Percentiles rank a stretch among this genome's conserved stretches.
Conservation (phyloP, 2,329 filamentous ascomycete genomes). For the Hymenoscyphus albidus region DNA sequence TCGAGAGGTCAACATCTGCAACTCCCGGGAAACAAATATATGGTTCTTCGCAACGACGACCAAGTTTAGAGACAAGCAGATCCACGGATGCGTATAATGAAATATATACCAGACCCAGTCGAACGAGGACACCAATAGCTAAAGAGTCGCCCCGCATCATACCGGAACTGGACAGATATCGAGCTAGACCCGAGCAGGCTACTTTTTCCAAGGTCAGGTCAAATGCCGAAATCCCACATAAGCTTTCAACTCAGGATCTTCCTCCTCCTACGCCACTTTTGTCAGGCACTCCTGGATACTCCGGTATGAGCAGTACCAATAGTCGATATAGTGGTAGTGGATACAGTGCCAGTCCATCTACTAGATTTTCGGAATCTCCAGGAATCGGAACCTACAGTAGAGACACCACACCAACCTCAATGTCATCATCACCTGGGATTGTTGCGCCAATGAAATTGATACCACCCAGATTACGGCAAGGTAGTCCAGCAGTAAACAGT, state of each 20-base stretch:
- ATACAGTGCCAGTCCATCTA: conserved; percentile 69
- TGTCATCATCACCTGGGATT: conserved; percentile 67
- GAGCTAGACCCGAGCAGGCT: conserved; percentile 42
- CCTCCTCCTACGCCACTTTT: conserved; percentile 66
- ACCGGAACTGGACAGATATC: conserved; percentile 60
- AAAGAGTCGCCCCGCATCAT: conserved; percentile 39
- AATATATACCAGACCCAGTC: conserved; percentile 38
- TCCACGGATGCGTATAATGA: conserved; percentile 36
- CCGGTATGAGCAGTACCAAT: conserved; percentile 42
- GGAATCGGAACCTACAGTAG: conserved; percentile 68
- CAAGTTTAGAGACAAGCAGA: conserved; percentile 25
- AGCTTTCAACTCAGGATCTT: conserved; percentile 59
- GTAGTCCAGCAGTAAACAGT: conserved; percentile 49
- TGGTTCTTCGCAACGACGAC: conserved; percentile 18
- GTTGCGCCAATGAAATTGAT: conserved; percentile 41
- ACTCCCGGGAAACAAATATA: conserved; percentile 22
- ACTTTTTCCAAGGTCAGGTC: conserved; percentile 32
- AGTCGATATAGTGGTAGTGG: conserved; percentile 42
- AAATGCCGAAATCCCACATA: conserved; percentile 48
- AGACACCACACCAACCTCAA: conserved; percentile 74
- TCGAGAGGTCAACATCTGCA: conserved; percentile 24
- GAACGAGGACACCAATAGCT: conserved; percentile 19
- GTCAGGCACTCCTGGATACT: conserved; percentile 42
- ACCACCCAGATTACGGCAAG: conserved; percentile 47
- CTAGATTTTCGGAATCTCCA: conserved; percentile 69